These are phyloP conservation scores for Corniculantispora saksenae DNA, from an alignment of 2,329 filamentous ascomycete genomes.

Conservation along the genomic window DNA sequence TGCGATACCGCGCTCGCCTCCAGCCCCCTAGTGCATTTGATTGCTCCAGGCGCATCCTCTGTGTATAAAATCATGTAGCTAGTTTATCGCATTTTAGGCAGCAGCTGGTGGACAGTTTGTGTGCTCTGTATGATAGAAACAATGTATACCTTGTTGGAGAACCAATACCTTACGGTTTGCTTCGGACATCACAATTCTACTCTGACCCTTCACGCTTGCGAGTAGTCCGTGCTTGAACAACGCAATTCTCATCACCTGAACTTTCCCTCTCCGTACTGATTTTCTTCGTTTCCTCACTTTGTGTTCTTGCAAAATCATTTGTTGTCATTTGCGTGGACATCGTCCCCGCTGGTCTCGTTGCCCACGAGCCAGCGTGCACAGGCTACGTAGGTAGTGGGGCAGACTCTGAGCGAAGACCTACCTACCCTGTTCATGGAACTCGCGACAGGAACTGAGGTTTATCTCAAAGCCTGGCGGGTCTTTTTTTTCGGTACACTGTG, in stretches of 20 bases:
- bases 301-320: background rate
- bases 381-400: slow-evolving; percentile 2
- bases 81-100: background rate
- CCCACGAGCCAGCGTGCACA: background rate
- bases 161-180: background rate
- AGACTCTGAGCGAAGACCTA: background rate
- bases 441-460: background rate
- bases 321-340: background rate
- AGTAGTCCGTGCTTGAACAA: too few relatives aligned
- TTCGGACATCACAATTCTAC: background rate
- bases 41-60: background rate
- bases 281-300: too few relatives aligned
- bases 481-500: background rate
- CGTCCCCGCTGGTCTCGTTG: background rate
- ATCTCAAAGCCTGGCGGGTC: background rate
- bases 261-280: too few relatives aligned
- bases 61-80: background rate
- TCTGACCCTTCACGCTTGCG: too few relatives aligned
- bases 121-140: slow-evolving; percentile 2
- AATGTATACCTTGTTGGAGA: background rate
- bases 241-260: too few relatives aligned
- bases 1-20: background rate
- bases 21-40: background rate
- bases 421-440: slow-evolving; percentile 7
- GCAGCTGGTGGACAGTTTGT: background rate